A percentile compares a stretch with the other conserved stretches of the same genome.
phyloP scores from a whole-genome alignment of 768 basidiomycete species.

The Strobilomyces confusus region DNA sequence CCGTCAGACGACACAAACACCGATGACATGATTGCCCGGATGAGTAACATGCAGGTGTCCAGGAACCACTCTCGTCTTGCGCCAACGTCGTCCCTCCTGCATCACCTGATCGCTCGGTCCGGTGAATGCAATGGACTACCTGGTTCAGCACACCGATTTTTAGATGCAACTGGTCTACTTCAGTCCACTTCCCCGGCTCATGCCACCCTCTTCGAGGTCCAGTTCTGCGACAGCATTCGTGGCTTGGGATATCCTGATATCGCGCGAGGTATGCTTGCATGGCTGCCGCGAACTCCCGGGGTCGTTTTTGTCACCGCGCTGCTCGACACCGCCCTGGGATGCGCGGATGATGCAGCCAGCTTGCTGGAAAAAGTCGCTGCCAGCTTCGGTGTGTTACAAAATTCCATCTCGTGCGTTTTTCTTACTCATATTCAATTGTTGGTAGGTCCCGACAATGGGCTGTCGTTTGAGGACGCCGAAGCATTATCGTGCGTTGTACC shows the following conservation, averaged over 20 bases:
- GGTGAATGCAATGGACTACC: conserved; percentile 48
- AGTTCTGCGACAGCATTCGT: conserved; percentile 69
- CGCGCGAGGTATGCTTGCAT: conserved; percentile 62
- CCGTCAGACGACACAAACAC: conserved; percentile 39
- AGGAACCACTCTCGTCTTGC: conserved; percentile 41
- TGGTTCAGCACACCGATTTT: conserved; percentile 63
- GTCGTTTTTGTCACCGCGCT: conserved; percentile 70
- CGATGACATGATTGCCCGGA: conserved; percentile 59
- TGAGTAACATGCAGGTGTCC: conserved; percentile 74
- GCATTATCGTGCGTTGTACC: conserved; percentile 63
- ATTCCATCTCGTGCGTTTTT: neutral
- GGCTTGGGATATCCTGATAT: conserved; percentile 57
- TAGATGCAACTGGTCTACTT: conserved; percentile 63
- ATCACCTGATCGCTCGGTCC: conserved; percentile 55
- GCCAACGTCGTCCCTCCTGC: conserved; percentile 59
- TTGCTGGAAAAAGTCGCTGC: conserved; percentile 73
- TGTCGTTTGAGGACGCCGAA: conserved; percentile 59
- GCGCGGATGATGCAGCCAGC: conserved; percentile 67
- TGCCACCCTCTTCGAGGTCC: conserved; percentile 63
- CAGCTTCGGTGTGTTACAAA: conserved; percentile 57
- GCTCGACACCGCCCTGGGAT: conserved; percentile 61
- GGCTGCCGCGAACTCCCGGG: conserved; percentile 77
- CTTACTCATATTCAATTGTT: conserved; percentile 11
- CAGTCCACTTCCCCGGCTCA: conserved; percentile 65
- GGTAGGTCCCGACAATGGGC: conserved; percentile 44